These are phyloP conservation scores for Ustilago curta DNA, from an alignment of 1,284 basidiomycete species.

Conservation along the genomic window DNA sequence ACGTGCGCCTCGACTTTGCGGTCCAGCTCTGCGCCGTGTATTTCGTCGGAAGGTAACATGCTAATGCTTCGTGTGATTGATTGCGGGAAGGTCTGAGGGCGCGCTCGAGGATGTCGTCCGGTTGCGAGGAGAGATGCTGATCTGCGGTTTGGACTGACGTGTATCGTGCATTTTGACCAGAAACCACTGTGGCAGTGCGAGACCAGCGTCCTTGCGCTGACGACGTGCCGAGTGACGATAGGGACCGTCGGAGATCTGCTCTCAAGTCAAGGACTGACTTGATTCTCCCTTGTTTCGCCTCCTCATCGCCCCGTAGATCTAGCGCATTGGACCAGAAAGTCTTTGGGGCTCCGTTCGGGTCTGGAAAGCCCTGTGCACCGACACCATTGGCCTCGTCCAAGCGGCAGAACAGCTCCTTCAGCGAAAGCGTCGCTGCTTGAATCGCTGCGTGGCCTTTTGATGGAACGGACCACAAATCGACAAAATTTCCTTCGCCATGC, in stretches of 20 bases:
- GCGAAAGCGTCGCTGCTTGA: slow-evolving; percentile 12
- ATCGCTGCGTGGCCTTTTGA: slow-evolving; percentile 8
- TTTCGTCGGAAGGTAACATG: slow-evolving; percentile 18
- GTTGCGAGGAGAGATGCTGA: background rate
- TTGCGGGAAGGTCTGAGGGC: background rate
- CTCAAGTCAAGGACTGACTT: slow-evolving; percentile 18
- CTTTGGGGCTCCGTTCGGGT: background rate
- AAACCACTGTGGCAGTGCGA: background rate
- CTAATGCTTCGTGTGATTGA: background rate
- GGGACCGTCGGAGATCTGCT: slow-evolving; percentile 18
- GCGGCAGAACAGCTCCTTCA: background rate
- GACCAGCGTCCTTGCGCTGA: slow-evolving; percentile 18
- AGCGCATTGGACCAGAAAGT: background rate
- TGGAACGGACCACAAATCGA: background rate
- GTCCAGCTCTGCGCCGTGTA: slow-evolving; percentile 15
- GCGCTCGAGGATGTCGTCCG: slow-evolving; percentile 14
- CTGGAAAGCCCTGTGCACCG: background rate
- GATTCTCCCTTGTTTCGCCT: background rate
- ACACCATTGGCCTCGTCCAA: background rate
- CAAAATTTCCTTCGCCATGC: background rate
- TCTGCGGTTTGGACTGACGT: background rate
- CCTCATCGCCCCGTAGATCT: background rate
- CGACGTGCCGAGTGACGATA: slow-evolving; percentile 18
- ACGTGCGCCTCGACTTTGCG: background rate
- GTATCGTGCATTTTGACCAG: background rate